Conservation (phyloP, 495 filamentous ascomycete genomes). For the Chaetomium cochliodes region DNA sequence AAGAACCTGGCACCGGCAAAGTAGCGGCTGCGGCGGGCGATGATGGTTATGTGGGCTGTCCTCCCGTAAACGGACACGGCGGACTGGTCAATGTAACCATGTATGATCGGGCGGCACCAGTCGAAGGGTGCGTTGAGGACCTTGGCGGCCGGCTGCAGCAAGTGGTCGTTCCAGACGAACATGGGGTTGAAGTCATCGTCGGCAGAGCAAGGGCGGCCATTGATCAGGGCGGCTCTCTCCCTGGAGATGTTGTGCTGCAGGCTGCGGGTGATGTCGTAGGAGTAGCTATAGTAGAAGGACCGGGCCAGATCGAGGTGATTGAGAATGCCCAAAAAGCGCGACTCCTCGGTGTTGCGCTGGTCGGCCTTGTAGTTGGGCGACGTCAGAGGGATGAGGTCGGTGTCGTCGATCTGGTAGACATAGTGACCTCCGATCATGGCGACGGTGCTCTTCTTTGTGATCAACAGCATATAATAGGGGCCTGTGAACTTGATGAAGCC, state of each 20-base stretch:
- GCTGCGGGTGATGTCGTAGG: constrained; percentile 91
- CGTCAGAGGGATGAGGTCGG: constrained; percentile 84
- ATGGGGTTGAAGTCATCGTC: constrained; percentile 80
- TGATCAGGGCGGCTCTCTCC: constrained; percentile 65
- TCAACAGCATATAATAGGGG: constrained; percentile 94
- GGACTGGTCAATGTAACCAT: constrained; percentile 92
- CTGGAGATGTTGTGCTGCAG: constrained; percentile 89
- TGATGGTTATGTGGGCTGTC: constrained; percentile 84
- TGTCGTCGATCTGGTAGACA: constrained; percentile 93
- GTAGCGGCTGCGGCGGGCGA: constrained; percentile 86
- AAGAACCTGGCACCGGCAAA: constrained; percentile 94
- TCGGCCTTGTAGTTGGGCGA: constrained; percentile 70
- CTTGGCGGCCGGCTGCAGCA: constrained; percentile 71
- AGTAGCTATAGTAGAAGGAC: constrained; percentile 98
- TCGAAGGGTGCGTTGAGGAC: constrained; percentile 78
- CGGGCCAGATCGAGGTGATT: constrained; percentile 85
- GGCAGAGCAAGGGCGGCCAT: constrained; percentile 57
- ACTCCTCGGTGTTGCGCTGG: constrained; percentile 78
- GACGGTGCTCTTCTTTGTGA: constrained; percentile 93
- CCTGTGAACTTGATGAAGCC: constrained; percentile 96
- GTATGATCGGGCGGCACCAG: constrained; percentile 95
- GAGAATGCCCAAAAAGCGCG: constrained; percentile 81
- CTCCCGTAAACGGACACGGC: constrained; percentile 81
- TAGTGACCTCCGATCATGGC: constrained; percentile 96
- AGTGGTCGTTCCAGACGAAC: constrained; percentile 96